Conservation (phyloP, 768 basidiomycete species). For the Lactarius trivialis region DNA sequence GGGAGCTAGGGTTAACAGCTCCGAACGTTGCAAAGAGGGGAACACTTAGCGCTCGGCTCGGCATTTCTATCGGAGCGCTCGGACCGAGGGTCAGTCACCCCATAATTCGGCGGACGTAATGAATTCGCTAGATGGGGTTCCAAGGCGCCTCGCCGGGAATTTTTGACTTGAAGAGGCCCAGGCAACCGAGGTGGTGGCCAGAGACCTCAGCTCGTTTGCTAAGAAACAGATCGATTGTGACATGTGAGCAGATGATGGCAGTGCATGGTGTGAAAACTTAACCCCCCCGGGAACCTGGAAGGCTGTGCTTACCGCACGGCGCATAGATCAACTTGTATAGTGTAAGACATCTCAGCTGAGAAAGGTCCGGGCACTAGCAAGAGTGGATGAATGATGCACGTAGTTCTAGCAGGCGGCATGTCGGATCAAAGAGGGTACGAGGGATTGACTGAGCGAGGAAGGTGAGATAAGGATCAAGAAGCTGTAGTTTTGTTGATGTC, state of each 20-base stretch:
- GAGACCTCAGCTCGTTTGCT: background rate
- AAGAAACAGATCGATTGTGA: background rate
- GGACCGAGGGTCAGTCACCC: background rate
- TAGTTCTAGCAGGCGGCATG: background rate
- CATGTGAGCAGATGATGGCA: background rate
- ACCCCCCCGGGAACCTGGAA: background rate
- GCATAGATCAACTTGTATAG: background rate
- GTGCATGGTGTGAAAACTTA: conserved; percentile 8
- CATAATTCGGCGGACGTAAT: background rate
- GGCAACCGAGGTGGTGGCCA: background rate
- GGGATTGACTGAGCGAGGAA: background rate
- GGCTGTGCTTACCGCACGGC: conserved; percentile 2
- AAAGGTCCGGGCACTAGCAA: background rate
- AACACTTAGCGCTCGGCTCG: background rate
- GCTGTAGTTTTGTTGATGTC: background rate
- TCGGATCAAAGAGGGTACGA: background rate
- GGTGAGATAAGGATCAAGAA: background rate
- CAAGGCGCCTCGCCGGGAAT: background rate
- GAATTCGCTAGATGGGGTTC: conserved; percentile 1
- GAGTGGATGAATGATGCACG: background rate
- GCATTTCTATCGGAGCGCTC: background rate
- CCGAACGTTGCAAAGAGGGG: background rate
- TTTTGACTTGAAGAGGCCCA: background rate
- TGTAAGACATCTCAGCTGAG: background rate
- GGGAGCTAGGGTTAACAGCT: background rate